Conservation (phyloP, 2,329 filamentous ascomycete species). For the Ceratocystis diversiconidia region DNA sequence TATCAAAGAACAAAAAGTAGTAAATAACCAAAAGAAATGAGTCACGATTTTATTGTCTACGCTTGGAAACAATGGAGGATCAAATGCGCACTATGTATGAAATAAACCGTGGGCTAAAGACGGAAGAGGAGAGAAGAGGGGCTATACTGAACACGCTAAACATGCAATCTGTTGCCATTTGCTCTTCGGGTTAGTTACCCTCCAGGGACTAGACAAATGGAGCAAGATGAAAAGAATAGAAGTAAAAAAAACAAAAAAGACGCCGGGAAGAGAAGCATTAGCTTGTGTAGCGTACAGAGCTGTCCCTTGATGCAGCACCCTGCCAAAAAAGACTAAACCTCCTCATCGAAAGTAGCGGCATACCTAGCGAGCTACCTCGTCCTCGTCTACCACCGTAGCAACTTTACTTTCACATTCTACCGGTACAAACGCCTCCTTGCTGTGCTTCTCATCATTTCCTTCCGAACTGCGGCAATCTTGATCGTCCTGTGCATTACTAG, state of each 20-base stretch:
- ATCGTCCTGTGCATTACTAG: constrained; percentile 11
- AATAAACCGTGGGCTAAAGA: background rate
- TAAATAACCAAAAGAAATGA: constrained; percentile 9
- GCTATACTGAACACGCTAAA: constrained; percentile 3
- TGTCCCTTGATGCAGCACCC: background rate
- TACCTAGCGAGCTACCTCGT: constrained; percentile 15
- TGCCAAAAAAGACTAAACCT: background rate
- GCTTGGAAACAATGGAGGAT: background rate
- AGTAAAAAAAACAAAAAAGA: background rate
- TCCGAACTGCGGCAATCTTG: constrained; percentile 18
- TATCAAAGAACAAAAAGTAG: background rate
- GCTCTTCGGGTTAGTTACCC: background rate
- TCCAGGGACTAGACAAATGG: background rate
- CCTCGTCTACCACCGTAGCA: constrained; percentile 33
- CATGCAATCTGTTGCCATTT: background rate
- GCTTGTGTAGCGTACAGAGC: background rate
- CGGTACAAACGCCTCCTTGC: constrained; percentile 20
- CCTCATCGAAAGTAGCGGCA: constrained; percentile 9
- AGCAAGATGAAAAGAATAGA: background rate
- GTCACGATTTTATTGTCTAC: background rate
- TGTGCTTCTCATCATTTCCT: constrained; percentile 22
- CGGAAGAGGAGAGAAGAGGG: no score
- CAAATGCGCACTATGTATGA: background rate
- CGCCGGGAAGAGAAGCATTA: background rate
- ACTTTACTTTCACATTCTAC: constrained; percentile 28